Evolutionary conservation across 768 basidiomycete species (phyloP).

Genomic region (Hypholoma sublateritium): DNA sequence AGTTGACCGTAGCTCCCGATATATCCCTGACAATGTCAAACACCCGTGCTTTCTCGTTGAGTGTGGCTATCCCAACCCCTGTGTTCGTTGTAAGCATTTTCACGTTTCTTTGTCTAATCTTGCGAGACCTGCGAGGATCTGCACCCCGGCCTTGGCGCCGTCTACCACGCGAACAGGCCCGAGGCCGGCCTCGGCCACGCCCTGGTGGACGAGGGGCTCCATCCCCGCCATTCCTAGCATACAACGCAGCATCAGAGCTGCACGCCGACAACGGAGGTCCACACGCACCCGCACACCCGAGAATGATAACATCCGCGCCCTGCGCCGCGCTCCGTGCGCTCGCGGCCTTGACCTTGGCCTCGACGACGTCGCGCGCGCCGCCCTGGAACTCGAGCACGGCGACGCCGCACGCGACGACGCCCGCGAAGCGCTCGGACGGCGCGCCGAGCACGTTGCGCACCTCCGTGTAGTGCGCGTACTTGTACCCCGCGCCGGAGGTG

Average conservation of each 20-base stretch:
- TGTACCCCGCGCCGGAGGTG: constrained; percentile 34
- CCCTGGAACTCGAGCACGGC: constrained; percentile 35
- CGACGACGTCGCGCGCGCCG: constrained; percentile 27
- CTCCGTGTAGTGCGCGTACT: constrained; percentile 31
- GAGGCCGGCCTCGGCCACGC: constrained; percentile 27
- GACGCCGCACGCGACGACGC: constrained; percentile 29
- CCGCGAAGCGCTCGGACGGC: constrained; percentile 33
- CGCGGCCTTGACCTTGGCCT: constrained; percentile 28
- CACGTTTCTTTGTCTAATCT: constrained; percentile 20
- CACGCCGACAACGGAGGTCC: not conserved
- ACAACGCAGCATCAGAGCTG: not conserved
- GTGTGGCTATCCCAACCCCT: not conserved
- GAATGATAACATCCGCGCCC: constrained; percentile 36
- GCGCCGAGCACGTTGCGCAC: constrained; percentile 34
- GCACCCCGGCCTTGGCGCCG: constrained; percentile 38
- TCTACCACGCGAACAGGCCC: constrained; percentile 30
- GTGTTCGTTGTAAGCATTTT: not conserved
- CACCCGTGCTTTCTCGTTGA: not conserved
- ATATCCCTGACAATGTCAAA: not conserved
- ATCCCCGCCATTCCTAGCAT: constrained; percentile 34
- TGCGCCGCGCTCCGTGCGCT: constrained; percentile 27
- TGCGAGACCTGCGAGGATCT: constrained; percentile 32
- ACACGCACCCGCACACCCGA: constrained; percentile 35
- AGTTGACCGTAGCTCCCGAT: not conserved
- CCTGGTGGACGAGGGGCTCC: constrained; percentile 29